These are phyloP conservation scores for Viola pubescens DNA, from an alignment of 441 rosid genomes.

Conservation along the genomic window DNA sequence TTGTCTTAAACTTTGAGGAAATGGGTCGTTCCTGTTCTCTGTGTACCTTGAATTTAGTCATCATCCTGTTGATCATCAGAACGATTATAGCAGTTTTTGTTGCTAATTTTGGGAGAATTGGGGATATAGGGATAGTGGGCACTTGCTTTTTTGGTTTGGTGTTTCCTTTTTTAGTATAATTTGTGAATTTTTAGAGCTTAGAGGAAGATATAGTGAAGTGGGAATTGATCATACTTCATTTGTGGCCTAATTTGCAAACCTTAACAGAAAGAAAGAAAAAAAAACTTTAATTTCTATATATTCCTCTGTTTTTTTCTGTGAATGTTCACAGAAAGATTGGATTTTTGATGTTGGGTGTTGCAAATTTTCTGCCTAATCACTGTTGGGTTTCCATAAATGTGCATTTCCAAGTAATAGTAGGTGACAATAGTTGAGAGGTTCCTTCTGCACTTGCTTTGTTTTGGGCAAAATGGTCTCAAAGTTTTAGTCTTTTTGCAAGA, in stretches of 20 bases:
- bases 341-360: not conserved
- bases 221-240: not conserved
- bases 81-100: too few species aligned
- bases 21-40: too few species aligned
- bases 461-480: too few species aligned
- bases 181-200: slow-evolving; percentile 2
- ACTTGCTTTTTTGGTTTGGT: slow-evolving; percentile 3
- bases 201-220: slow-evolving; percentile 3
- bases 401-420: not conserved
- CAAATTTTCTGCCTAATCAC: not conserved
- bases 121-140: not conserved
- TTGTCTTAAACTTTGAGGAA: too few species aligned
- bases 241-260: not conserved
- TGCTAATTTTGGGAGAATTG: not conserved
- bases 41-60: too few species aligned
- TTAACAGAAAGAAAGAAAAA: too few species aligned
- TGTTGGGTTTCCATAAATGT: not conserved
- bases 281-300: not conserved
- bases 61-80: too few species aligned
- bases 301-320: not conserved
- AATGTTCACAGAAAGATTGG: not conserved
- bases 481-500: not conserved
- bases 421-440: not conserved
- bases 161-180: slow-evolving; percentile 6
- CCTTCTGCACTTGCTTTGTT: not conserved